These are phyloP conservation scores for Adansonia rubrostipa DNA, from an alignment of 441 rosid species.

Conservation along the genomic window DNA sequence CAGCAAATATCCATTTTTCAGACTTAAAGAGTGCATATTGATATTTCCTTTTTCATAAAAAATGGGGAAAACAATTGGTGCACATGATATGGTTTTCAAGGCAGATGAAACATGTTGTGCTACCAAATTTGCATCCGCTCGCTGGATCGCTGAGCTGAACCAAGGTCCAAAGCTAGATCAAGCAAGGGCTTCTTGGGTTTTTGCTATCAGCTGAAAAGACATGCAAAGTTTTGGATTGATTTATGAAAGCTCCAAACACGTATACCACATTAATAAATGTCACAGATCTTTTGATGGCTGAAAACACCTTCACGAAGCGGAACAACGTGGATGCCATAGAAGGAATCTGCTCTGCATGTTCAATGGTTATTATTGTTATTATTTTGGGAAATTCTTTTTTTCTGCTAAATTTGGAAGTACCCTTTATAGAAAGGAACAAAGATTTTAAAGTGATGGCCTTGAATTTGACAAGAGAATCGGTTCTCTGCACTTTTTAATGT, in stretches of 20 bases:
- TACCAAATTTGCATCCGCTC: too few relatives aligned
- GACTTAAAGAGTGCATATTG: too few relatives aligned
- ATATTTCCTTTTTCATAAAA: too few relatives aligned
- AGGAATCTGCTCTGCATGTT: not conserved
- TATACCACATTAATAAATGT: slow-evolving; percentile 14
- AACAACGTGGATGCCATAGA: not conserved
- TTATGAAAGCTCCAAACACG: slow-evolving; percentile 16
- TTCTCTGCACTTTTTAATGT: slow-evolving; percentile 37
- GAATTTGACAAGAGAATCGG: slow-evolving; percentile 34
- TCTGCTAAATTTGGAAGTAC: slow-evolving; percentile 29
- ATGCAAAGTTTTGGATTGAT: not conserved
- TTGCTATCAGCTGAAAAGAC: not conserved
- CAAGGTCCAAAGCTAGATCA: too few relatives aligned
- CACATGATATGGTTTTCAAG: not conserved
- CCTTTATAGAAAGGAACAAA: slow-evolving; percentile 28
- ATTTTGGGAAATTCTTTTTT: not conserved
- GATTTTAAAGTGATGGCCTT: slow-evolving; percentile 28
- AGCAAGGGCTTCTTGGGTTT: too few relatives aligned
- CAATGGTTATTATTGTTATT: not conserved
- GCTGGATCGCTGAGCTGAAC: too few relatives aligned
- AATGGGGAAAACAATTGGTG: not conserved
- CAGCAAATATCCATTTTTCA: slow-evolving; percentile 7
- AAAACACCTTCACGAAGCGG: slow-evolving; percentile 22
- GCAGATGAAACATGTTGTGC: too few relatives aligned
- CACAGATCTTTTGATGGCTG: slow-evolving; percentile 15